Evolutionary conservation across 306 rosid genomes (phyloP), one percentile per base, ranked within the genome.

Genomic region (Glycyrrhiza uralensis): DNA sequence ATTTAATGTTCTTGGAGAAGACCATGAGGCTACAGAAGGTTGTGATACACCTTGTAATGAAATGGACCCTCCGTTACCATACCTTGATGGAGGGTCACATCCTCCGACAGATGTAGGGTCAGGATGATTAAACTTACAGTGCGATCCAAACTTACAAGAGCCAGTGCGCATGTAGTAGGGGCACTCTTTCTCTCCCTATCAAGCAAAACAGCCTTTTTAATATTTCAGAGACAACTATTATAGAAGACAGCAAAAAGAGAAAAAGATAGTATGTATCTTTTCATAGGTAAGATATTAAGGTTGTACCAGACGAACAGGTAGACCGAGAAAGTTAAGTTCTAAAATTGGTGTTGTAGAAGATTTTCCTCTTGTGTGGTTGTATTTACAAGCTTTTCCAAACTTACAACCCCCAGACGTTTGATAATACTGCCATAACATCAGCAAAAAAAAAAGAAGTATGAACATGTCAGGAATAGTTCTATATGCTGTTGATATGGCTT

Each of bases 61-160:
- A 69, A 75, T 70, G 30, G 85, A 76, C 28, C 82, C 87, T 5
- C 91, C 91, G 74, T 87, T 91, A 58, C 81, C 81, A 78, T 20
- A 85, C 50, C 91, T 86, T 18, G 94, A 69, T 17, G 86, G 71
- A 52, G 87, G 66, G 58, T 91, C 88, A 42, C 82, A 11, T 80
- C 87, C 88, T 41, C 85, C 91, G 12, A 80, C 85, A 56, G 86
- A 60, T 64, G 89, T 88, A 66, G 99, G 99, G 77, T 95, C 97
- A 13, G 99, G 99, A 71, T 95, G 99, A 79, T 95, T 95, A 78
- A 87, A 95, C 90, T 73, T 89, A 86, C 99, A 91, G 91, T 84
- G 86, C 8, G 86, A 73, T 61, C 96, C 99, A 81, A 83, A 95
- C 87, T 89, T 95, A 79, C 99, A 95, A 66, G 96, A 91, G 67